Evolutionary conservation across 2,329 filamentous ascomycete species (phyloP).

Genomic region (Saccharata proteae): DNA sequence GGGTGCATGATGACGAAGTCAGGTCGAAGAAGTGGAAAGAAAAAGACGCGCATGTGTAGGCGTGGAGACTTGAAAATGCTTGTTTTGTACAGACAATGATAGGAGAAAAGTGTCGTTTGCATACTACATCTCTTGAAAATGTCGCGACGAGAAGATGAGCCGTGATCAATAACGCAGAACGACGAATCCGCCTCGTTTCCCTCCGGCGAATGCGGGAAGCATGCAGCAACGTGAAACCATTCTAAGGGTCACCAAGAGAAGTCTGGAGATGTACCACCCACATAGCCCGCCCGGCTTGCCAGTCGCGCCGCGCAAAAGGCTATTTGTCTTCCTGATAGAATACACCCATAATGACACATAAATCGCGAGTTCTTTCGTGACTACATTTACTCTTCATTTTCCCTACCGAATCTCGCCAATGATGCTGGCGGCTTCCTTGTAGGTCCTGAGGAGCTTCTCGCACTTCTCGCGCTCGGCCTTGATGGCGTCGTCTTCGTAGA

Average conservation of each 20-base stretch:
- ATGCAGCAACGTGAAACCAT: too few relatives aligned
- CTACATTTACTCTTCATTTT: too few relatives aligned
- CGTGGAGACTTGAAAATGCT: conserved; percentile 2
- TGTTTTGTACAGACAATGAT: conserved; percentile 4
- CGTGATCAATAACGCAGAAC: conserved; percentile 1
- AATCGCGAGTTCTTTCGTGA: conserved; percentile 2
- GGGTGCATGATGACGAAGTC: not conserved
- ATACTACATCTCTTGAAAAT: conserved; percentile 3
- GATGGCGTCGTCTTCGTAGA: conserved; percentile 95
- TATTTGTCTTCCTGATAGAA: conserved; percentile 3
- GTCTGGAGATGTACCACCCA: too few relatives aligned
- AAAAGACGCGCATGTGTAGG: not conserved
- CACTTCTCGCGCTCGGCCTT: conserved; percentile 98
- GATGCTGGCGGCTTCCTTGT: conserved; percentile 96
- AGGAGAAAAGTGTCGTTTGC: not conserved
- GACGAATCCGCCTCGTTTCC: not conserved
- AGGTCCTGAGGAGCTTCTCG: conserved; percentile 87
- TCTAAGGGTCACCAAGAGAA: conserved; percentile 3
- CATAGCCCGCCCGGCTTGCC: conserved; percentile 1
- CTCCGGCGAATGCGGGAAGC: too few relatives aligned
- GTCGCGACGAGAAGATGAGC: conserved; percentile 1
- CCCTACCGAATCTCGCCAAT: conserved; percentile 85
- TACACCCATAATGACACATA: conserved; percentile 7
- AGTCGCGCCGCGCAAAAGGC: conserved; percentile 1
- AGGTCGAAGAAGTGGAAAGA: not conserved